Evolutionary conservation across 2,329 filamentous ascomycete genomes (phyloP).

Genomic region (Colletotrichum viniferum): DNA sequence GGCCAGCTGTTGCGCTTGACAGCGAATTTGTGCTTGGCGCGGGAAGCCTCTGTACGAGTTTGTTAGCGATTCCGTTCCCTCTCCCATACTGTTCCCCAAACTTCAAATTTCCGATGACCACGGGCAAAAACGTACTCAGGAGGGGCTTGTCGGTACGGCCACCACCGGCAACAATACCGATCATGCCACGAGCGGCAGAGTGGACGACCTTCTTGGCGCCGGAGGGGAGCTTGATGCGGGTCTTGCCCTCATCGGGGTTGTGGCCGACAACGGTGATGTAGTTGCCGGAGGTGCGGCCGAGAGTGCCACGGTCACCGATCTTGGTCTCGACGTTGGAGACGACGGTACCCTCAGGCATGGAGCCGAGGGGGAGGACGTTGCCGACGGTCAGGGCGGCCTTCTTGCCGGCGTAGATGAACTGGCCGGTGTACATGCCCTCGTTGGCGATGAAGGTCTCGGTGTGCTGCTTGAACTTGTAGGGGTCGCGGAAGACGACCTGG

Average conservation of each 20-base stretch:
- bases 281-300: slow-evolving; percentile 98
- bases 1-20: slow-evolving; percentile 99
- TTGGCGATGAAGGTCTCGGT: slow-evolving; percentile 99
- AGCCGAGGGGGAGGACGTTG: slow-evolving; percentile 93
- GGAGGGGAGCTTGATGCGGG: slow-evolving; percentile 97
- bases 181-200: slow-evolving; percentile 94
- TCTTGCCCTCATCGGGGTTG: slow-evolving; percentile 99
- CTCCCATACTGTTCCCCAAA: neutral
- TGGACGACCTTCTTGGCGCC: slow-evolving; percentile 99
- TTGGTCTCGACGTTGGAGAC: slow-evolving; percentile 99
- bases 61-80: slow-evolving; percentile 41
- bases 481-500: slow-evolving; percentile 95
- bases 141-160: slow-evolving; percentile 99
- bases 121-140: slow-evolving; percentile 69
- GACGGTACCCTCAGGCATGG: slow-evolving; percentile 98
- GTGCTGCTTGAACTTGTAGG: slow-evolving; percentile 97
- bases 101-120: neutral
- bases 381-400: slow-evolving; percentile 95
- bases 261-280: slow-evolving; percentile 98
- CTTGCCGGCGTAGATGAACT: slow-evolving; percentile 99
- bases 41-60: slow-evolving; percentile 80
- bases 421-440: slow-evolving; percentile 99
- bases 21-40: slow-evolving; percentile 99
- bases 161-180: slow-evolving; percentile 99
- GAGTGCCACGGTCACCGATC: slow-evolving; percentile 92